A percentile compares a stretch with the other conserved stretches of the same genome.
Evolutionary conservation across 768 basidiomycete genomes (phyloP).

Genomic region (Mycena pura): DNA sequence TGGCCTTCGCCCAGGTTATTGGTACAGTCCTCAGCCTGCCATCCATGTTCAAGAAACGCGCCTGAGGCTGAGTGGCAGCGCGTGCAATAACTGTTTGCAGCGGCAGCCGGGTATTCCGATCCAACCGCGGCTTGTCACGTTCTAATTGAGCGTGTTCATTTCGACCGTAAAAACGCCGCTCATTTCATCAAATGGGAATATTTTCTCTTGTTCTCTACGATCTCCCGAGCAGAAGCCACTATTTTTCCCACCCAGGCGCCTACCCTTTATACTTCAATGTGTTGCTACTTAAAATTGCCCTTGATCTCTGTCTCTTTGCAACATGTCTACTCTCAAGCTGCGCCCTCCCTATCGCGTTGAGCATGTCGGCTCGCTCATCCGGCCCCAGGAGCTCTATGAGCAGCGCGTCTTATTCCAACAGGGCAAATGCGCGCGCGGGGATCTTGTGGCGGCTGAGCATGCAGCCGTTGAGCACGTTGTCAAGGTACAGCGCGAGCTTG

Average conservation of each 20-base stretch:
- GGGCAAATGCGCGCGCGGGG: conserved; percentile 46
- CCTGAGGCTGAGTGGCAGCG: neutral
- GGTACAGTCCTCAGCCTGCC: too few relatives aligned
- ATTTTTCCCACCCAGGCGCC: conserved; percentile 6
- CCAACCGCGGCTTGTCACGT: neutral
- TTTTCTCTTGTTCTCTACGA: conserved; percentile 11
- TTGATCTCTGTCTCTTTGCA: conserved; percentile 9
- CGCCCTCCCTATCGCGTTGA: conserved; percentile 56
- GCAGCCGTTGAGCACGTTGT: conserved; percentile 60
- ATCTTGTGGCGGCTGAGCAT: conserved; percentile 57
- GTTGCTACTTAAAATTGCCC: neutral
- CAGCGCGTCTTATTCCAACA: conserved; percentile 53
- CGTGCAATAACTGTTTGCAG: too few relatives aligned
- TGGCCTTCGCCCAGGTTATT: too few relatives aligned
- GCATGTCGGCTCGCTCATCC: conserved; percentile 68
- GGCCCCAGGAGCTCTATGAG: conserved; percentile 56
- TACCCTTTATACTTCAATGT: conserved; percentile 25
- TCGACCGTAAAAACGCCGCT: conserved; percentile 1
- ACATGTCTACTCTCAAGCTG: conserved; percentile 35
- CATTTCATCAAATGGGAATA: neutral
- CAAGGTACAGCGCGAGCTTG: conserved; percentile 58
- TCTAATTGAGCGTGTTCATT: neutral
- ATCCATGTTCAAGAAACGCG: too few relatives aligned
- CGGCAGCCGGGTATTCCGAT: conserved; percentile 3
- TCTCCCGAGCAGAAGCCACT: conserved; percentile 21